Conservation (phyloP, 345 rosid genomes). For the Acer saccharum region DNA sequence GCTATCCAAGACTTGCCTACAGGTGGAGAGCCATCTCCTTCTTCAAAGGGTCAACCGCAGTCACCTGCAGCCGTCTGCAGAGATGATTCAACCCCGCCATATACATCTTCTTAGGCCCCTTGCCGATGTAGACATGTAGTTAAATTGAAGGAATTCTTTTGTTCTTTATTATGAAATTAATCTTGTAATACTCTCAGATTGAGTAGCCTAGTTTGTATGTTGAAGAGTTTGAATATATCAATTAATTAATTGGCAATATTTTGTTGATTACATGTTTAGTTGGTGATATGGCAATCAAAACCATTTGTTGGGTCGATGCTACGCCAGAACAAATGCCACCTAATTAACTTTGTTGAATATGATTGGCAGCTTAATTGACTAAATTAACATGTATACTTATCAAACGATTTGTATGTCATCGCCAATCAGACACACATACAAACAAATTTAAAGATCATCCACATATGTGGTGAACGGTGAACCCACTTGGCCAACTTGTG, state of each 20-base stretch:
- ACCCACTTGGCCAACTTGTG: neutral
- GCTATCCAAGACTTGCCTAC: slow-evolving; percentile 47
- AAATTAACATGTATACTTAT: neutral
- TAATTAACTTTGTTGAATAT: neutral
- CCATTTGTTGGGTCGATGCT: neutral
- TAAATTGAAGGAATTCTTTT: slow-evolving; percentile 10
- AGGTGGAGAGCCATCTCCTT: slow-evolving; percentile 40
- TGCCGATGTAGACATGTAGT: too few relatives aligned
- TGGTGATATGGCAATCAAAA: neutral
- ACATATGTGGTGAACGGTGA: neutral
- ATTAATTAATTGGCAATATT: too few relatives aligned
- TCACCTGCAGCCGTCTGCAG: slow-evolving; percentile 6
- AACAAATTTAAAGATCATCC: too few relatives aligned
- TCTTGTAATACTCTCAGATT: neutral
- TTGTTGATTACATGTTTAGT: neutral
- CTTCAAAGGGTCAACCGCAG: slow-evolving; percentile 15
- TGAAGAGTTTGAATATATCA: too few relatives aligned
- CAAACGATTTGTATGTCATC: neutral
- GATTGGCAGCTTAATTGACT: neutral
- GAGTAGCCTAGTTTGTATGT: neutral
- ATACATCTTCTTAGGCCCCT: neutral
- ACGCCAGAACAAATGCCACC: neutral
- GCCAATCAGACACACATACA: neutral
- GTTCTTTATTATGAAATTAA: neutral
- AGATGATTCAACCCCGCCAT: slow-evolving; percentile 4